A percentile compares a stretch with the other conserved stretches of the same genome.
These are phyloP conservation scores for Powellomyces hirtus DNA, from an alignment of 192 early-diverging fungal genomes.

Conservation along the genomic window DNA sequence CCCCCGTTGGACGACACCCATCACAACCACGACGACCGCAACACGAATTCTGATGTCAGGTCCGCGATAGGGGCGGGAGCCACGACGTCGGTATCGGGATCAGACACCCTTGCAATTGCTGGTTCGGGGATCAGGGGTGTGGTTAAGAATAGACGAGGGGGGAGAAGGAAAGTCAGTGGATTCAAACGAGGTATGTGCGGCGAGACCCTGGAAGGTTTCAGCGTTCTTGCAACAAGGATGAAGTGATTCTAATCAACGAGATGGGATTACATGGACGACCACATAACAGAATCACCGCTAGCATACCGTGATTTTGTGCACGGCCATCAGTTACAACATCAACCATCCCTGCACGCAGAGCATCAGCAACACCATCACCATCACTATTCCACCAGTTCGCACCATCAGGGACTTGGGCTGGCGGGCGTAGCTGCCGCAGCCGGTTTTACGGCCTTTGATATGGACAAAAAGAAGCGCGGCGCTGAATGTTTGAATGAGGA, in stretches of 20 bases:
- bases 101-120: not conserved
- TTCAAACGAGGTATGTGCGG: conserved; percentile 11
- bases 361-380: conserved; percentile 1
- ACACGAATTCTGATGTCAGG: too few species aligned
- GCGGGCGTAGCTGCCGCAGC: not conserved
- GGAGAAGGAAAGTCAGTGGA: conserved; percentile 5
- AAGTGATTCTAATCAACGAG: not conserved
- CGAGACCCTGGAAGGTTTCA: not conserved
- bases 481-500: not conserved
- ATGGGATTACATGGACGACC: too few species aligned
- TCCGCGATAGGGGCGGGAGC: too few species aligned
- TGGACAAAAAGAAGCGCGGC: not conserved
- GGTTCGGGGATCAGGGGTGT: not conserved
- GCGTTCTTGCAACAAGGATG: not conserved
- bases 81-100: not conserved
- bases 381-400: not conserved
- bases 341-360: not conserved
- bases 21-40: too few species aligned
- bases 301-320: not conserved
- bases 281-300: conserved; percentile 4
- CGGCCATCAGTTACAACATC: not conserved
- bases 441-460: not conserved
- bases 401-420: not conserved
- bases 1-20: not conserved
- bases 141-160: not conserved